Percentiles rank a stretch among this genome's conserved stretches.
Conservation (phyloP, 345 rosid genomes). For the Pistacia integerrima region DNA sequence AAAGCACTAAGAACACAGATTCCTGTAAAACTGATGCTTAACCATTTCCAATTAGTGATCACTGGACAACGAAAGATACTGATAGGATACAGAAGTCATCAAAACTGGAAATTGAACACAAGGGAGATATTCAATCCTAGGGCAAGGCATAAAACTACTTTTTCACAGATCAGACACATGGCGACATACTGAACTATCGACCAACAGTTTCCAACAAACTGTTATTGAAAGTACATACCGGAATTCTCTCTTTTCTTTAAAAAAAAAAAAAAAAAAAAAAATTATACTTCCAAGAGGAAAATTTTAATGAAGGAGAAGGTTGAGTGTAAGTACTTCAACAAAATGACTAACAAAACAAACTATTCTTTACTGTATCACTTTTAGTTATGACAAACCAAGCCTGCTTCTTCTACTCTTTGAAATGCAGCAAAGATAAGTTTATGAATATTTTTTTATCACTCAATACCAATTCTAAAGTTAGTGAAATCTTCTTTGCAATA, state of each 20-base stretch:
- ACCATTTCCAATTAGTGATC: not conserved
- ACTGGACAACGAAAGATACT: not conserved
- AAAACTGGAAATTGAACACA: too few relatives aligned
- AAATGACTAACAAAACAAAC: not conserved
- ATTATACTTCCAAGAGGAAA: too few relatives aligned
- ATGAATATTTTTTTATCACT: not conserved
- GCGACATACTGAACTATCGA: not conserved
- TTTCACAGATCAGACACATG: too few relatives aligned
- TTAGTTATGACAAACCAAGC: not conserved
- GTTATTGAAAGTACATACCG: too few relatives aligned
- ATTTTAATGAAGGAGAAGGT: not conserved
- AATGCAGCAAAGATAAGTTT: not conserved
- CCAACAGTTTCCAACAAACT: not conserved
- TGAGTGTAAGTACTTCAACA: not conserved
- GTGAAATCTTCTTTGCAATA: constrained; percentile 1
- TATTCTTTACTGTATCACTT: not conserved
- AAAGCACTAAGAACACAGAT: not conserved
- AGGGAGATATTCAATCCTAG: too few relatives aligned
- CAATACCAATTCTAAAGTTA: not conserved
- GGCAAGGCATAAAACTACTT: too few relatives aligned
- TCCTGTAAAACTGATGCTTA: not conserved
- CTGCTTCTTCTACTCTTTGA: not conserved
- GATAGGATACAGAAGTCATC: too few relatives aligned
- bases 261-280: too few relatives aligned
- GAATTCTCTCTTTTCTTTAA: too few relatives aligned